Percentiles rank a stretch among this genome's conserved stretches.
Conservation (phyloP, 139 green algal genomes). For the Chlorella ohadii region DNA sequence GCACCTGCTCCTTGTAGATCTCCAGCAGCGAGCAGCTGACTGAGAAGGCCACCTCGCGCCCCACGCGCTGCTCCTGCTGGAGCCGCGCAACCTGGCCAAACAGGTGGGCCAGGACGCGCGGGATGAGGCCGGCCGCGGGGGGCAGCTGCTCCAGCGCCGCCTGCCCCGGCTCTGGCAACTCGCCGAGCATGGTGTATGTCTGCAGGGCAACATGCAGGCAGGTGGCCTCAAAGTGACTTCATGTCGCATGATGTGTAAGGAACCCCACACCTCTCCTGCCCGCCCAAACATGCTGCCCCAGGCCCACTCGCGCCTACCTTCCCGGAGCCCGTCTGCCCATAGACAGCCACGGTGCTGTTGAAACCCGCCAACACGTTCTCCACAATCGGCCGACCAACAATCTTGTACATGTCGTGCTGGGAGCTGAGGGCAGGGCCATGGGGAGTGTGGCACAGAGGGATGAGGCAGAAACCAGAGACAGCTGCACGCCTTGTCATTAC, state of each 20-base stretch:
- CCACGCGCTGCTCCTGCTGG: conserved; percentile 35
- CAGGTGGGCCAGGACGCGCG: conserved; percentile 83
- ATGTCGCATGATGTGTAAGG: too few species aligned
- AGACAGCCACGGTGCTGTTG: conserved; percentile 80
- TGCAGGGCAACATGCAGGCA: background rate
- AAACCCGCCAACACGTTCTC: conserved; percentile 76
- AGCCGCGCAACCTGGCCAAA: conserved; percentile 74
- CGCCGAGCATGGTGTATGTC: conserved; percentile 80
- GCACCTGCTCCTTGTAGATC: conserved; percentile 95
- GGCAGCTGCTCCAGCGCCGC: conserved; percentile 6
- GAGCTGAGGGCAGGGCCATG: background rate
- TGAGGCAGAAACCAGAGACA: too few species aligned
- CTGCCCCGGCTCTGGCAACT: conserved; percentile 25
- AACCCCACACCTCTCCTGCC: background rate
- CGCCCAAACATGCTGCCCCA: too few species aligned
- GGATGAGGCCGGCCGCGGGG: conserved; percentile 70
- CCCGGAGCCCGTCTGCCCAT: conserved; percentile 73
- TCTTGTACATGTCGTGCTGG: conserved; percentile 69
- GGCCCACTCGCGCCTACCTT: too few species aligned
- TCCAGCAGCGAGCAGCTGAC: conserved; percentile 70
- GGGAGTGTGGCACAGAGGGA: too few species aligned
- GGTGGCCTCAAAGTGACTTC: too few species aligned
- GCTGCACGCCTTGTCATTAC: too few species aligned
- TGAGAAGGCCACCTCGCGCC: conserved; percentile 16
- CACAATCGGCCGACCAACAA: conserved; percentile 71